Evolutionary conservation across 495 filamentous ascomycete genomes (phyloP).

Genomic region (Hypoxylon subgilvum): DNA sequence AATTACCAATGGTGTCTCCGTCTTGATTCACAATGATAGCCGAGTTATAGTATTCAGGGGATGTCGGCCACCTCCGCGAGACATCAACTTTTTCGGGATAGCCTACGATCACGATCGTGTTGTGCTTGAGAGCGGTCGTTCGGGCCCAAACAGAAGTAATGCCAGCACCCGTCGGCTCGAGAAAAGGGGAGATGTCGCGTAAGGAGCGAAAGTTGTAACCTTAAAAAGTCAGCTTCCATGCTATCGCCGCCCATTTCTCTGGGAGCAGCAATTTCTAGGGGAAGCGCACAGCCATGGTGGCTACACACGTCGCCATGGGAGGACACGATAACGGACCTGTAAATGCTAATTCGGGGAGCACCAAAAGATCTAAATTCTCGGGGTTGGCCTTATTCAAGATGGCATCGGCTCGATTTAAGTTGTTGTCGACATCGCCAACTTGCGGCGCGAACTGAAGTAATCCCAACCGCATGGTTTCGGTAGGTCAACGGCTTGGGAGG

Average conservation of each 20-base stretch:
- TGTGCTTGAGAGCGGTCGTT: conserved; percentile 69
- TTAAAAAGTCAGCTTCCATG: conserved; percentile 41
- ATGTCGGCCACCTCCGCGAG: conserved; percentile 47
- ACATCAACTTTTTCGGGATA: conserved; percentile 77
- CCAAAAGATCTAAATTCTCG: conserved; percentile 68
- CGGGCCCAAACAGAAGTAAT: conserved; percentile 81
- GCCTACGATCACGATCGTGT: conserved; percentile 83
- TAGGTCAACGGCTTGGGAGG: not conserved
- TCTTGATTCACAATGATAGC: conserved; percentile 75
- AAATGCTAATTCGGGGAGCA: conserved; percentile 89
- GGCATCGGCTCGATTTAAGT: conserved; percentile 74
- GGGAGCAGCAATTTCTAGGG: no score
- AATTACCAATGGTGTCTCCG: conserved; percentile 78
- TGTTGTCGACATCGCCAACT: conserved; percentile 77
- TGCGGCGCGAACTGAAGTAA: conserved; percentile 75
- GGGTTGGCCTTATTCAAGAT: conserved; percentile 65
- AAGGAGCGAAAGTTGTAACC: conserved; percentile 91
- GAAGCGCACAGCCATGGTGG: no score
- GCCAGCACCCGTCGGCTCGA: conserved; percentile 79
- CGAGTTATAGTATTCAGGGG: conserved; percentile 76
- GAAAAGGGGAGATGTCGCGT: conserved; percentile 74
- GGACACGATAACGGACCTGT: conserved; percentile 64
- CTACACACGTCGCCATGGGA: not conserved
- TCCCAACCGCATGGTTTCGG: no score
- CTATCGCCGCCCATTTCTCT: not conserved